These are phyloP conservation scores for Boletus subcaerulescens DNA, from an alignment of 768 basidiomycete species.

Conservation along the genomic window DNA sequence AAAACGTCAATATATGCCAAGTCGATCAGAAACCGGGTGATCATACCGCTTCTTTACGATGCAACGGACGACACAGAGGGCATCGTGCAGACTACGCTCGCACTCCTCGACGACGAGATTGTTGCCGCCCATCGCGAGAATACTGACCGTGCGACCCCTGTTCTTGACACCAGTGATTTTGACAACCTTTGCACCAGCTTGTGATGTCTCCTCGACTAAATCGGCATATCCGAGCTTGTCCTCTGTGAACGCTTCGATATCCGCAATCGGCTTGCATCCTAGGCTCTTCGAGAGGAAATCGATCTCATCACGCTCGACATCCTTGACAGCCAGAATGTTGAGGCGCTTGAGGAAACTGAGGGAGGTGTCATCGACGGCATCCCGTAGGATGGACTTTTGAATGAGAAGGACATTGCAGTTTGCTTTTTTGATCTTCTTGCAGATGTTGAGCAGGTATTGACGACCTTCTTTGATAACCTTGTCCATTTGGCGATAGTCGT, in stretches of 20 bases:
- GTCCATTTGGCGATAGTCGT: slow-evolving; percentile 99
- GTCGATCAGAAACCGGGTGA: neutral
- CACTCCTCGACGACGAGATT: slow-evolving; percentile 93
- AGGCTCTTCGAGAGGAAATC: slow-evolving; percentile 94
- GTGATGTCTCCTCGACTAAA: slow-evolving; percentile 84
- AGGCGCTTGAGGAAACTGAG: slow-evolving; percentile 97
- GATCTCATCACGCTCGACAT: slow-evolving; percentile 98
- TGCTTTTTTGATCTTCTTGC: slow-evolving; percentile 99
- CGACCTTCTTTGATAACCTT: slow-evolving; percentile 99
- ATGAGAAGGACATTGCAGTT: slow-evolving; percentile 98
- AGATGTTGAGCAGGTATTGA: slow-evolving; percentile 94
- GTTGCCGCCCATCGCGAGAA: slow-evolving; percentile 94
- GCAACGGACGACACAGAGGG: slow-evolving; percentile 97
- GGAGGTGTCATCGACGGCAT: slow-evolving; percentile 97
- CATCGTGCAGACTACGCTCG: slow-evolving; percentile 96
- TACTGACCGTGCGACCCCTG: slow-evolving; percentile 89
- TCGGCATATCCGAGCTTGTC: slow-evolving; percentile 98
- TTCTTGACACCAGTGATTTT: slow-evolving; percentile 94
- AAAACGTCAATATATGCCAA: neutral
- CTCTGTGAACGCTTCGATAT: slow-evolving; percentile 96
- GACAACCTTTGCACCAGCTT: slow-evolving; percentile 85
- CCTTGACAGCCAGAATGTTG: slow-evolving; percentile 94
- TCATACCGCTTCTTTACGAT: slow-evolving; percentile 94
- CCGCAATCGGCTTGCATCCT: slow-evolving; percentile 93
- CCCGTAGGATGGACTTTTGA: slow-evolving; percentile 98